Conservation (phyloP, 2,329 filamentous ascomycete genomes). For the Aureobasidium sp. region DNA sequence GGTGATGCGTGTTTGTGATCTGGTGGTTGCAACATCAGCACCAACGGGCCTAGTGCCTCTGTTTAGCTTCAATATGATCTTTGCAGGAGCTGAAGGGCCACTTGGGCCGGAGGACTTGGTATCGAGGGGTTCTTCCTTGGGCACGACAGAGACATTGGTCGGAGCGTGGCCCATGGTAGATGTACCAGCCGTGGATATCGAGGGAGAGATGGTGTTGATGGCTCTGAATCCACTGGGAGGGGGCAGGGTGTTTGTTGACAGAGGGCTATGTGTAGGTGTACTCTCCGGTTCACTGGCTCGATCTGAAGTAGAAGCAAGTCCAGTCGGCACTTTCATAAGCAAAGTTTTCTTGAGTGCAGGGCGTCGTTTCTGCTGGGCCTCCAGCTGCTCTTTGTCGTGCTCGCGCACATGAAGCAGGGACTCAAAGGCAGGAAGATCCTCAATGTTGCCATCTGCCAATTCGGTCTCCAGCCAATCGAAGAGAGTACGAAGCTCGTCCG, state of each 20-base stretch:
- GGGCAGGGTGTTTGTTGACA: too few species aligned
- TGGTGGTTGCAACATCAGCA: too few species aligned
- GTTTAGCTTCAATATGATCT: not conserved
- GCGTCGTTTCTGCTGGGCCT: not conserved
- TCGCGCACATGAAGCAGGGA: not conserved
- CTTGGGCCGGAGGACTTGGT: not conserved
- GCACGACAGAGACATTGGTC: not conserved
- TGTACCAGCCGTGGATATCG: too few species aligned
- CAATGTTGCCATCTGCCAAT: not conserved
- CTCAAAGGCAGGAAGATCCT: conserved; percentile 3
- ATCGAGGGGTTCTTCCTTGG: not conserved
- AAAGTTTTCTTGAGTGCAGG: not conserved
- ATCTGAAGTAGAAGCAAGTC: not conserved
- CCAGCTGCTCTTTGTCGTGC: not conserved
- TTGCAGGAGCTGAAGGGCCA: not conserved
- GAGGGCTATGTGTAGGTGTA: not conserved
- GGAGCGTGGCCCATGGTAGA: not conserved
- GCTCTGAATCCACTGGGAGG: not conserved
- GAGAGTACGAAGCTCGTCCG: not conserved
- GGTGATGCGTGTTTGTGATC: not conserved
- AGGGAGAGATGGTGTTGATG: not conserved
- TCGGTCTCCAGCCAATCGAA: not conserved
- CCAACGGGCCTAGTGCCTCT: not conserved
- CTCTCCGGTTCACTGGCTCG: not conserved
- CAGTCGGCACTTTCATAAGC: not conserved